These are phyloP conservation scores for Serendipita vermifera DNA, from an alignment of 768 basidiomycete species.

Conservation along the genomic window DNA sequence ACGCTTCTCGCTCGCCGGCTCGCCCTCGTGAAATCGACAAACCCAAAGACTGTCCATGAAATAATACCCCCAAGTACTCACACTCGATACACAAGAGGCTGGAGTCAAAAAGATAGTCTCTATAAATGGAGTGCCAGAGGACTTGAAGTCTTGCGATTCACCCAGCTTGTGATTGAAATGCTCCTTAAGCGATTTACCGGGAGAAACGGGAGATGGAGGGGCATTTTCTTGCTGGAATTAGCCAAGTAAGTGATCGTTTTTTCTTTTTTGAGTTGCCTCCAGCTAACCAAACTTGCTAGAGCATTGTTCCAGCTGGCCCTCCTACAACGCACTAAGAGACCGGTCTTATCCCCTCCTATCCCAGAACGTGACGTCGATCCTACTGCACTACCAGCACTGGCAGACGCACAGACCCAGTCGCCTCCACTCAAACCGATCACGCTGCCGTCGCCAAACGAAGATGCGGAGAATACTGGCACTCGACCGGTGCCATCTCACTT, in stretches of 20 bases:
- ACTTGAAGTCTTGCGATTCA: slow-evolving; percentile 65
- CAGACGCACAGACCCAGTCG: slow-evolving; percentile 23
- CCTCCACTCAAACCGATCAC: background rate
- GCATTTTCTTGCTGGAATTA: slow-evolving; percentile 61
- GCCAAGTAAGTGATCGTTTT: slow-evolving; percentile 54
- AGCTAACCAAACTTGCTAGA: slow-evolving; percentile 30
- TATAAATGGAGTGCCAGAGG: slow-evolving; percentile 73
- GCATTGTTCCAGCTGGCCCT: slow-evolving; percentile 60
- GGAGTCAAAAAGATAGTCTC: slow-evolving; percentile 50
- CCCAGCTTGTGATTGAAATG: slow-evolving; percentile 87
- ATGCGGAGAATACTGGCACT: slow-evolving; percentile 30
- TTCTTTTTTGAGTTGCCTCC: slow-evolving; percentile 1
- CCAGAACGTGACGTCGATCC: slow-evolving; percentile 85
- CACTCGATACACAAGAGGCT: slow-evolving; percentile 81
- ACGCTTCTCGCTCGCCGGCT: slow-evolving; percentile 63
- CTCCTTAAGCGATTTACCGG: slow-evolving; percentile 58
- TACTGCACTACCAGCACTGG: slow-evolving; percentile 40
- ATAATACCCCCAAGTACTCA: slow-evolving; percentile 67
- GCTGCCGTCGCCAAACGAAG: background rate
- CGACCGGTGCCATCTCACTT: slow-evolving; percentile 67
- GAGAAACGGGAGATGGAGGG: slow-evolving; percentile 53
- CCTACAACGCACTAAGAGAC: slow-evolving; percentile 60
- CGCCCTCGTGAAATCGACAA: slow-evolving; percentile 25
- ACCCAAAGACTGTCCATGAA: slow-evolving; percentile 52
- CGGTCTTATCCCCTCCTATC: slow-evolving; percentile 62